Evolutionary conservation across 83 land plant species (phyloP).

Genomic region (Picea engelmannii): DNA sequence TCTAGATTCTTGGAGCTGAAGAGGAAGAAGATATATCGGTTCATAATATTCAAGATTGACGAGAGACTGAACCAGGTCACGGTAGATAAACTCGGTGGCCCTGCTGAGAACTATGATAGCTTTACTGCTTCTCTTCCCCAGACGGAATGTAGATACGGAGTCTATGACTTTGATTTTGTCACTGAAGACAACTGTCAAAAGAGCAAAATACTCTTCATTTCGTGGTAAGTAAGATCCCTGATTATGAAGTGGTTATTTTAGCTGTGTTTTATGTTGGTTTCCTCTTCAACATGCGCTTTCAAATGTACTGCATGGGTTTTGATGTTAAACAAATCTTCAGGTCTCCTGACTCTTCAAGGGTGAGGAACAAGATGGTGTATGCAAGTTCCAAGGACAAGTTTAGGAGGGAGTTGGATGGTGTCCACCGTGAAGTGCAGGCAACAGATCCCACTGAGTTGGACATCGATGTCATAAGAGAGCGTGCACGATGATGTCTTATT

Average conservation of each 20-base stretch:
- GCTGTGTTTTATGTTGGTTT: too few species aligned
- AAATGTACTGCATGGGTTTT: too few species aligned
- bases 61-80: slow-evolving; percentile 40
- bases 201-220: slow-evolving; percentile 64
- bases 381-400: slow-evolving; percentile 19
- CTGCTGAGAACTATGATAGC: slow-evolving; percentile 52
- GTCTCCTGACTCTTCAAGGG: slow-evolving; percentile 52
- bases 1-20: slow-evolving; percentile 66
- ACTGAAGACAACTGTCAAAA: slow-evolving; percentile 60
- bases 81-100: slow-evolving; percentile 56
- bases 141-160: slow-evolving; percentile 65
- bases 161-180: slow-evolving; percentile 35
- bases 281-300: too few species aligned
- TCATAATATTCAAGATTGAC: slow-evolving; percentile 9
- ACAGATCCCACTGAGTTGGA: slow-evolving; percentile 63
- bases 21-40: slow-evolving; percentile 56
- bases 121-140: slow-evolving; percentile 52
- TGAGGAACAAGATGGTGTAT: slow-evolving; percentile 53
- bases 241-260: too few species aligned
- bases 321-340: slow-evolving; percentile 15
- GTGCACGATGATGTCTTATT: neutral
- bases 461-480: slow-evolving; percentile 39
- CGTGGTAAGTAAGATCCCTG: slow-evolving; percentile 29
- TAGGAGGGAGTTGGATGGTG: slow-evolving; percentile 32
- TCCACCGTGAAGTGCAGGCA: slow-evolving; percentile 43